Evolutionary conservation across 371 early-diverging fungal genomes (phyloP).

Genomic region (Mucor circinelloides): DNA sequence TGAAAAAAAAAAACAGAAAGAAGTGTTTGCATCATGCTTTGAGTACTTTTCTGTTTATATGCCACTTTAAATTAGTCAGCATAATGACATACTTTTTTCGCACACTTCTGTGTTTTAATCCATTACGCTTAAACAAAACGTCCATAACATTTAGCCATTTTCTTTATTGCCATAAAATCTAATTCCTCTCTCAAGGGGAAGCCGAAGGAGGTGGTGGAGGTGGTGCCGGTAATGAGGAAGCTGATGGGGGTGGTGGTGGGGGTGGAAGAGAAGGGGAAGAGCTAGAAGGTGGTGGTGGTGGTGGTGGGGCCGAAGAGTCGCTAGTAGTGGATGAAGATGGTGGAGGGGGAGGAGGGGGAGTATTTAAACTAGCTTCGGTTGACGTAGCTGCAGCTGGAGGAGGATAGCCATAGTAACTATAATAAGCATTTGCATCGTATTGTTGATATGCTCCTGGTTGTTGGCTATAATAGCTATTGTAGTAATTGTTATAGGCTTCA

Average conservation of each 20-base stretch:
- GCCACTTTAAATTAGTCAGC: not conserved
- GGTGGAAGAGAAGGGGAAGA: slow-evolving; percentile 18
- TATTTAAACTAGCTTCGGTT: not conserved
- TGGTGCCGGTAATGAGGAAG: not conserved
- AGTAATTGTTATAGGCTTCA: slow-evolving; percentile 12
- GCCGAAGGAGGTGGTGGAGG: slow-evolving; percentile 17
- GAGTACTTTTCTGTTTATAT: not conserved
- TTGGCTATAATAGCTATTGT: slow-evolving; percentile 22
- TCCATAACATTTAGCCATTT: not conserved
- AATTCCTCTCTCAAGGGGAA: slow-evolving; percentile 1
- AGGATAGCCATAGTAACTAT: slow-evolving; percentile 47
- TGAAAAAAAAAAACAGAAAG: slow-evolving; percentile 7
- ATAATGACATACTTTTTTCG: not conserved
- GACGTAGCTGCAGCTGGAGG: slow-evolving; percentile 19
- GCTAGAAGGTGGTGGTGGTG: slow-evolving; percentile 4
- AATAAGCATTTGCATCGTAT: slow-evolving; percentile 47
- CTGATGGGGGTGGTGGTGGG: slow-evolving; percentile 1
- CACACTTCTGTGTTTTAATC: slow-evolving; percentile 6
- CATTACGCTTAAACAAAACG: not conserved
- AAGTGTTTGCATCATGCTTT: not conserved
- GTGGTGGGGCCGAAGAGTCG: not conserved
- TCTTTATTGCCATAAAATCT: not conserved
- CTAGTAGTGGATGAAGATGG: slow-evolving; percentile 12
- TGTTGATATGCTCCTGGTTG: slow-evolving; percentile 25
- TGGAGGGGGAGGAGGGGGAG: slow-evolving; percentile 17